A percentile compares a stretch with the other conserved stretches of the same genome.
These are phyloP conservation scores for Daldinia sp. DNA, from an alignment of 2,329 filamentous ascomycete species.

Conservation along the genomic window DNA sequence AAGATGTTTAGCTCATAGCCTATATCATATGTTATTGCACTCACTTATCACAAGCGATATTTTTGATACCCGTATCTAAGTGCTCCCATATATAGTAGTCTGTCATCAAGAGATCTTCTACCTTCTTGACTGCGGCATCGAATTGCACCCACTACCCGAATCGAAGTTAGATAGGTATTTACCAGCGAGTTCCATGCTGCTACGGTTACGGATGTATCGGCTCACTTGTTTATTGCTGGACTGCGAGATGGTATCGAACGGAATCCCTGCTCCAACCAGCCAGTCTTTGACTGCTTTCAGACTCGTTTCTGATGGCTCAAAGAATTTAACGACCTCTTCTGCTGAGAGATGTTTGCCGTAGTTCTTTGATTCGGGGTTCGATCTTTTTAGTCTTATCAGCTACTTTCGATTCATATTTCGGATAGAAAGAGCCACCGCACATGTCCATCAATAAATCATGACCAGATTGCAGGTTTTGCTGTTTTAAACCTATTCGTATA, in stretches of 20 bases:
- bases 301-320: slow-evolving; percentile 48
- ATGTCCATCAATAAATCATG: slow-evolving; percentile 44
- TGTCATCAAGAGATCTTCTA: slow-evolving; percentile 51
- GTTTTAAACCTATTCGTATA: slow-evolving; percentile 43
- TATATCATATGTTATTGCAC: background rate
- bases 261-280: slow-evolving; percentile 48
- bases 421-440: slow-evolving; percentile 23
- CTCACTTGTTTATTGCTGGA: slow-evolving; percentile 43
- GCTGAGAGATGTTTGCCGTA: slow-evolving; percentile 53
- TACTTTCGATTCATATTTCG: background rate
- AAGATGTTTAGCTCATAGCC: background rate
- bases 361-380: slow-evolving; percentile 47
- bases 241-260: slow-evolving; percentile 45
- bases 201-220: background rate
- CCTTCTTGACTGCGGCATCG: slow-evolving; percentile 50
- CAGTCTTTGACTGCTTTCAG: slow-evolving; percentile 50
- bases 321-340: slow-evolving; percentile 50
- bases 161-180: background rate
- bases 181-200: background rate
- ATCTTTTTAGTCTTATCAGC: slow-evolving; percentile 40
- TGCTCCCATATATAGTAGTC: slow-evolving; percentile 55
- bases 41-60: slow-evolving; percentile 50
- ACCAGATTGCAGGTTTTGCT: slow-evolving; percentile 39
- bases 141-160: slow-evolving; percentile 53
- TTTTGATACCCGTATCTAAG: slow-evolving; percentile 46